Conservation (phyloP, 805 yeast species). For the Wickerhamomyces silvicola region DNA sequence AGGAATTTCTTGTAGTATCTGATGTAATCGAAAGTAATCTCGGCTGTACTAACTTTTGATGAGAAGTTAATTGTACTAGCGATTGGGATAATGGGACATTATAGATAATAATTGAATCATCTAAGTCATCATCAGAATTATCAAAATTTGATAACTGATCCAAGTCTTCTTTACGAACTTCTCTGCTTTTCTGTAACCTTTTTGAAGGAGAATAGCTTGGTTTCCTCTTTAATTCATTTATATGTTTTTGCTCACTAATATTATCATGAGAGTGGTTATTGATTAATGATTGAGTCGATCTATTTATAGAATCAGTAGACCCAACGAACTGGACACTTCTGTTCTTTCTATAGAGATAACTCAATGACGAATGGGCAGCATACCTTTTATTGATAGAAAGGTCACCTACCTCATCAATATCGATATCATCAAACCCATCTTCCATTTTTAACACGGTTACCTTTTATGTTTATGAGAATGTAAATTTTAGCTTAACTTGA, state of each 20-base stretch:
- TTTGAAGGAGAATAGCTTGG: constrained; percentile 17
- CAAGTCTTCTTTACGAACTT: constrained; percentile 10
- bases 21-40: constrained; percentile 26
- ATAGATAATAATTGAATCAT: constrained; percentile 46
- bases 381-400: background rate
- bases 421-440: constrained; percentile 17
- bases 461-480: background rate
- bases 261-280: constrained; percentile 7
- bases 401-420: constrained; percentile 10
- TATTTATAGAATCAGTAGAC: constrained; percentile 6
- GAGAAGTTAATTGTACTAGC: constrained; percentile 31
- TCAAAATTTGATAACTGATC: constrained; percentile 13
- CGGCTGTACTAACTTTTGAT: constrained; percentile 26
- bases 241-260: background rate
- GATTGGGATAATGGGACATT: constrained; percentile 64
- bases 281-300: constrained; percentile 12
- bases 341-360: constrained; percentile 5
- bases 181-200: constrained; percentile 11
- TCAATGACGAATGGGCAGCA: constrained; percentile 5
- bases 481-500: no score
- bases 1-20: constrained; percentile 38
- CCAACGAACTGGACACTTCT: constrained; percentile 1
- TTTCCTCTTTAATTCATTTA: no score
- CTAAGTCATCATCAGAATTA: constrained; percentile 47
- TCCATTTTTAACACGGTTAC: background rate